Conservation (phyloP, 176 grass and related monocot species). For the Poa annua region DNA sequence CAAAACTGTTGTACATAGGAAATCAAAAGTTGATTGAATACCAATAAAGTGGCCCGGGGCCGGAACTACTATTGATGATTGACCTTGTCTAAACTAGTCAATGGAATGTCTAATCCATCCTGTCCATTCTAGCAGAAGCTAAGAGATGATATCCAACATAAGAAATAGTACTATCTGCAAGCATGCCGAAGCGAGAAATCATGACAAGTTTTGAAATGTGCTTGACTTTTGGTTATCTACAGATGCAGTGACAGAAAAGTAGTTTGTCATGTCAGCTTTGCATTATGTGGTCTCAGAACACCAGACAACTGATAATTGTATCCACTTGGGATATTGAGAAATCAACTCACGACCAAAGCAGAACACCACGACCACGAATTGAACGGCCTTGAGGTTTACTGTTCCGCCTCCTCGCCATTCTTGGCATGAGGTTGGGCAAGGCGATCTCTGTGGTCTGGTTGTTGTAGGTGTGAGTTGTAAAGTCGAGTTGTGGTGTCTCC, state of each 20-base stretch:
- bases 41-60: constrained; percentile 38
- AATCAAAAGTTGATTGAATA: constrained; percentile 22
- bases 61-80: constrained; percentile 50
- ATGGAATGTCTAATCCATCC: constrained; percentile 40
- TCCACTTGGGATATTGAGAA: constrained; percentile 13
- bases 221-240: constrained; percentile 47
- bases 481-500: no score
- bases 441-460: no score
- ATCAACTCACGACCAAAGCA: background rate
- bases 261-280: constrained; percentile 44
- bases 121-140: constrained; percentile 40
- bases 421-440: no score
- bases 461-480: no score
- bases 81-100: constrained; percentile 39
- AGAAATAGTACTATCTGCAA: constrained; percentile 21
- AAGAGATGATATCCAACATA: constrained; percentile 20
- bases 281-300: constrained; percentile 30
- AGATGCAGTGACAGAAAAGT: constrained; percentile 42
- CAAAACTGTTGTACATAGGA: constrained; percentile 35
- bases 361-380: constrained; percentile 42
- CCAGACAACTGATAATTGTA: constrained; percentile 41
- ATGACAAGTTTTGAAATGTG: constrained; percentile 44
- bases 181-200: constrained; percentile 30
- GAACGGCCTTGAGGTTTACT: constrained; percentile 38
- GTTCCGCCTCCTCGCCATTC: no score